phyloP scores from a whole-genome alignment of 2,329 filamentous ascomycete species.

The Paecilomyces formosus region DNA sequence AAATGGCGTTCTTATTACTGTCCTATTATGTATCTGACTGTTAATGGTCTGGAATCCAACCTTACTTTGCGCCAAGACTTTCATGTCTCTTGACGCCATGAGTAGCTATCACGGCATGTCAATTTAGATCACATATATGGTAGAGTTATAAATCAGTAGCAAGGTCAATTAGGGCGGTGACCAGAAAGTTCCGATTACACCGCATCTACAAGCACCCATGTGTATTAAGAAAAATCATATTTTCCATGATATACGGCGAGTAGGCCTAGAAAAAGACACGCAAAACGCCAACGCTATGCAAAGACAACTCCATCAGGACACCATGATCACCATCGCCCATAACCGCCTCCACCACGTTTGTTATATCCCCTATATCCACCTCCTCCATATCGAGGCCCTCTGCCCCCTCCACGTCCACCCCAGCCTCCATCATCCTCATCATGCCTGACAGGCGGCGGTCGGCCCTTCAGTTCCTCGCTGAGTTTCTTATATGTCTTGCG shows the following conservation, averaged over 20 bases:
- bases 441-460: slow-evolving; percentile 53
- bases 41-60: not conserved
- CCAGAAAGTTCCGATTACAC: not conserved
- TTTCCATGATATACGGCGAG: not conserved
- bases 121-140: no score
- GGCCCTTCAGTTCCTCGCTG: slow-evolving; percentile 74
- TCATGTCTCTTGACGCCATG: not conserved
- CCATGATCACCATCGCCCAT: slow-evolving; percentile 31
- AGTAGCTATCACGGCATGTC: no score
- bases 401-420: slow-evolving; percentile 44
- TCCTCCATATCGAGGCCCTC: slow-evolving; percentile 29
- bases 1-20: not conserved
- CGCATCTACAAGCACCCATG: not conserved
- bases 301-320: slow-evolving; percentile 6
- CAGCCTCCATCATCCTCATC: slow-evolving; percentile 48
- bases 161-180: not conserved
- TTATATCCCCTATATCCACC: slow-evolving; percentile 39
- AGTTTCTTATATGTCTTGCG: slow-evolving; percentile 85
- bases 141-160: not conserved
- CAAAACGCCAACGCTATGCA: slow-evolving; percentile 39
- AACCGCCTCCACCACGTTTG: slow-evolving; percentile 31
- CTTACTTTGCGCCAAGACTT: not conserved
- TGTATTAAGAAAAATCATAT: not conserved
- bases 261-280: slow-evolving; percentile 1
- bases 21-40: not conserved